phyloP scores from a whole-genome alignment of 805 yeast genomes.

The Cyberlindnera maritima region DNA sequence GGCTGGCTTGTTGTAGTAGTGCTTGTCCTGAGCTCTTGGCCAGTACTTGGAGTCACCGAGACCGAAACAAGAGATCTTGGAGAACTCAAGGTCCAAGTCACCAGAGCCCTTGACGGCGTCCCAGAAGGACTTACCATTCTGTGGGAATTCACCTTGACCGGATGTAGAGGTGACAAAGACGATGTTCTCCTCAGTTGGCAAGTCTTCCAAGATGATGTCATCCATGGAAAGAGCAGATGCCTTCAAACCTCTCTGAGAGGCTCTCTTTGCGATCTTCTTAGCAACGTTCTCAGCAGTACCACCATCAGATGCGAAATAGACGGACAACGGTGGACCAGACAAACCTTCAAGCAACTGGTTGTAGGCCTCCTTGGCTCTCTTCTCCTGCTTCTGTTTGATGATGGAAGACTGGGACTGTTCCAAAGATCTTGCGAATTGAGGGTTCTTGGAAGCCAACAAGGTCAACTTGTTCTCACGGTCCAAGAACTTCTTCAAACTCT shows the following conservation, averaged over 20 bases:
- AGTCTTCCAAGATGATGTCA: conserved; percentile 53
- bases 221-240: conserved; percentile 55
- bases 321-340: conserved; percentile 78
- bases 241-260: conserved; percentile 51
- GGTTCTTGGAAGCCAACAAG: conserved; percentile 64
- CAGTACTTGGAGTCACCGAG: conserved; percentile 94
- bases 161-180: conserved; percentile 80
- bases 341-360: conserved; percentile 77
- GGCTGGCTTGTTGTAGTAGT: conserved; percentile 90
- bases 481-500: conserved; percentile 73
- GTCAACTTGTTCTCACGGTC: conserved; percentile 90
- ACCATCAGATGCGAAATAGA: conserved; percentile 88
- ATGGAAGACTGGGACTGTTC: conserved; percentile 59
- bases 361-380: conserved; percentile 74
- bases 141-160: conserved; percentile 93
- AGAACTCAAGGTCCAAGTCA: conserved; percentile 66
- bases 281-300: conserved; percentile 90
- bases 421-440: conserved; percentile 74
- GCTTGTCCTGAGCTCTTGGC: conserved; percentile 96
- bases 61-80: conserved; percentile 77
- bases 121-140: conserved; percentile 76
- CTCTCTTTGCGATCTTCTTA: conserved; percentile 52
- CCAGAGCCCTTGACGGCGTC: conserved; percentile 60
- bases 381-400: conserved; percentile 55
- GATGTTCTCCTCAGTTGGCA: conserved; percentile 49